Percentiles rank a stretch among this genome's conserved stretches.
Evolutionary conservation across 2,329 filamentous ascomycete genomes (phyloP).

Genomic region (Dissoconium aciculare): DNA sequence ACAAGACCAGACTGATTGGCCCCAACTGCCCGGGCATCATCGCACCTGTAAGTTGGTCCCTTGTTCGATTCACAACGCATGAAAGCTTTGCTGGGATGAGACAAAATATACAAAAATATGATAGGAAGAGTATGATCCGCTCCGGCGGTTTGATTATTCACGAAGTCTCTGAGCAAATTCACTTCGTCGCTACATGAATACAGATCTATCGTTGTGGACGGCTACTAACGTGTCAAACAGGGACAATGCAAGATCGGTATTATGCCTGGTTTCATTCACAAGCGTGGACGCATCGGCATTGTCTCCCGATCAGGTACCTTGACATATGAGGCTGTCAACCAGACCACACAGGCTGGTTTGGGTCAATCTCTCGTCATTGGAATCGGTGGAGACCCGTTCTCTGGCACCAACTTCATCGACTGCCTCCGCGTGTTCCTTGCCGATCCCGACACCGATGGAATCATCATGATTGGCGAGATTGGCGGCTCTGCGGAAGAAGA

Average conservation of each 20-base stretch:
- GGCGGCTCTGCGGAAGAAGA: constrained; percentile 96
- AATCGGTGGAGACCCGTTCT: constrained; percentile 97
- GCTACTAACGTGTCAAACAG: no score
- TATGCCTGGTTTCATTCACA: constrained; percentile 99
- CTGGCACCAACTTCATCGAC: constrained; percentile 99
- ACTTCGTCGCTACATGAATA: no score
- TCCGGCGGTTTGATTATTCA: constrained; percentile 19
- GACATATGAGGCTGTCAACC: constrained; percentile 99
- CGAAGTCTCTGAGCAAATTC: constrained; percentile 10
- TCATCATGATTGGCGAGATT: constrained; percentile 99
- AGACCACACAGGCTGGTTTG: constrained; percentile 91
- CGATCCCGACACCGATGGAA: constrained; percentile 92
- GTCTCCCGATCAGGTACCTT: constrained; percentile 96
- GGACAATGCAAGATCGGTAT: constrained; percentile 99
- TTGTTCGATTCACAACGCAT: constrained; percentile 2
- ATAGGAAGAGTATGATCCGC: constrained; percentile 26
- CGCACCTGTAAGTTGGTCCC: constrained; percentile 41
- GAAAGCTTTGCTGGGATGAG: constrained; percentile 10
- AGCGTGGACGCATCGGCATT: constrained; percentile 95
- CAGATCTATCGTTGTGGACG: no score
- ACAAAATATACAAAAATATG: constrained; percentile 20
- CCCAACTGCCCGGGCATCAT: constrained; percentile 99
- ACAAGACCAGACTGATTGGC: constrained; percentile 89
- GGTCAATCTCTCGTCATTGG: constrained; percentile 97
- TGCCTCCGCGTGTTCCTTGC: constrained; percentile 93